Percentiles rank a stretch among this genome's conserved stretches.
phyloP scores from a whole-genome alignment of 176 grass and related monocot genomes.

The Oryza punctata region DNA sequence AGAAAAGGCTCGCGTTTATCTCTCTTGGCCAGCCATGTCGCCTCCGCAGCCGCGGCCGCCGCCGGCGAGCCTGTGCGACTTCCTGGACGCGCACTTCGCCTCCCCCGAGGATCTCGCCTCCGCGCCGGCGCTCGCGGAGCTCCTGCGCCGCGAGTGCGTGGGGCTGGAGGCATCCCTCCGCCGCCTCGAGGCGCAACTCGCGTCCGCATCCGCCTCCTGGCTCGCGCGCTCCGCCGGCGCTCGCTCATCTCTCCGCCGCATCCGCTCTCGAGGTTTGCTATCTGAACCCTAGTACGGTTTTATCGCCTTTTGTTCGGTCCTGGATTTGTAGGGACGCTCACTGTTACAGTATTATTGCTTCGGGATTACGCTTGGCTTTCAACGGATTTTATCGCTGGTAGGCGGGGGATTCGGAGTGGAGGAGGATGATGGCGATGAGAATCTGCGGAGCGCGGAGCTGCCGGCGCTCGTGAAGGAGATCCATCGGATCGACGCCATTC shows the following conservation, averaged over 20 bases:
- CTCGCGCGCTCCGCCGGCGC: conserved; percentile 44
- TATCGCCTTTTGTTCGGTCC: background rate
- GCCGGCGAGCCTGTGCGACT: conserved; percentile 37
- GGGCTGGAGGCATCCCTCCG: conserved; percentile 48
- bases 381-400: conserved; percentile 13
- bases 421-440: background rate
- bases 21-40: conserved; percentile 12
- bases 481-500: conserved; percentile 64
- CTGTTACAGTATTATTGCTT: background rate
- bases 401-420: background rate
- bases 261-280: conserved; percentile 40
- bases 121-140: conserved; percentile 51
- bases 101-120: conserved; percentile 41
- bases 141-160: conserved; percentile 58
- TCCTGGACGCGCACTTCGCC: conserved; percentile 58
- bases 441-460: background rate
- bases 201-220: conserved; percentile 42
- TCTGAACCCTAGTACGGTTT: conserved; percentile 35
- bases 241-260: conserved; percentile 18
- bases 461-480: conserved; percentile 54
- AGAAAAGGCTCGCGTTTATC: background rate
- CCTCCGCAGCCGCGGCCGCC: background rate
- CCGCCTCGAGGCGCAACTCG: conserved; percentile 49
- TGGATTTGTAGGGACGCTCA: background rate
- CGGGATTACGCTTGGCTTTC: conserved; percentile 17